Percentiles rank a stretch among this genome's conserved stretches.
Conservation (phyloP, 225 moss, liverwort and hornwort species). For the Marchantia polymorpha region DNA sequence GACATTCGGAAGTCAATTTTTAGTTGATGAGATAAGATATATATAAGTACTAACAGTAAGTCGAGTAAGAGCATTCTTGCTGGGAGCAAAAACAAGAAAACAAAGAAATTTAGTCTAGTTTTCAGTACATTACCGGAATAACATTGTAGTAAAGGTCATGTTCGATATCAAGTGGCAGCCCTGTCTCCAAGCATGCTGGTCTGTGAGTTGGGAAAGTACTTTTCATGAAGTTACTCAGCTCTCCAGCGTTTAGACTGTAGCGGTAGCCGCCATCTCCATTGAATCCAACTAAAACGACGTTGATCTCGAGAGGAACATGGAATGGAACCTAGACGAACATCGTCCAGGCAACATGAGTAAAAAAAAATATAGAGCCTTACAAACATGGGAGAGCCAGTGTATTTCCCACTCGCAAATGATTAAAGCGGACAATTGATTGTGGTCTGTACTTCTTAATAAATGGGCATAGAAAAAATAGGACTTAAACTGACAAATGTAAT, state of each 20-base stretch:
- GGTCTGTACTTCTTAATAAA: not conserved
- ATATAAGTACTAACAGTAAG: no score
- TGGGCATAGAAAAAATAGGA: not conserved
- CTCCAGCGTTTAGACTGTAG: constrained; percentile 55
- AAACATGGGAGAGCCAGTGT: not conserved
- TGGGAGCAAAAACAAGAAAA: not conserved
- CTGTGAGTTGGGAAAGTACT: constrained; percentile 60
- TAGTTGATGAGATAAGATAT: no score
- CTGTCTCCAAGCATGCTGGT: constrained; percentile 84
- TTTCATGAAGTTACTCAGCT: constrained; percentile 63
- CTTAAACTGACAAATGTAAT: no score
- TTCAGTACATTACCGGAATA: constrained; percentile 46
- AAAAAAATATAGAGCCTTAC: not conserved
- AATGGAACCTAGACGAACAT: constrained; percentile 60
- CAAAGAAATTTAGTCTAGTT: not conserved
- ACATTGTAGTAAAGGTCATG: constrained; percentile 82
- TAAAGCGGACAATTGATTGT: not conserved
- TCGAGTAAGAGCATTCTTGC: no score
- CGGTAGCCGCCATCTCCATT: constrained; percentile 83
- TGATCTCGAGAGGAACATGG: constrained; percentile 67
- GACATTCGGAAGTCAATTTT: no score
- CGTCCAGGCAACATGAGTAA: not conserved
- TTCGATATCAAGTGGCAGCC: constrained; percentile 74
- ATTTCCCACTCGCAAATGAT: not conserved
- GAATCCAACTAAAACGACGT: constrained; percentile 74